Percentiles rank a stretch among this genome's conserved stretches.
Evolutionary conservation across 1,139 yeast species (phyloP).

Genomic region (Magnusiomyces paraingens): DNA sequence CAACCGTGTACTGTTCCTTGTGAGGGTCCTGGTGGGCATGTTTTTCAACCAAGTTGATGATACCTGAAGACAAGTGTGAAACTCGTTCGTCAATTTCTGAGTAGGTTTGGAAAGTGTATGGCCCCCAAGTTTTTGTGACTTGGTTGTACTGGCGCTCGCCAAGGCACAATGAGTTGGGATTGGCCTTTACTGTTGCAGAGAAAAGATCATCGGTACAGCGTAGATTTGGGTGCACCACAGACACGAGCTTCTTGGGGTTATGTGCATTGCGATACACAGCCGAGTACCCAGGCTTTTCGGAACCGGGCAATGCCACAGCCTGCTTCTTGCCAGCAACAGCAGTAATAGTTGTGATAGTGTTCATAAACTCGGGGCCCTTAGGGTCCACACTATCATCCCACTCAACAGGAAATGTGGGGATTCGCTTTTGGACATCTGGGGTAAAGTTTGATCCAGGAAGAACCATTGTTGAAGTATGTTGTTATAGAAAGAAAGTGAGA

Average conservation of each 20-base stretch:
- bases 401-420: background rate
- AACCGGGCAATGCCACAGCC: constrained; percentile 42
- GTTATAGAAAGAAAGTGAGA: background rate
- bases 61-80: constrained; percentile 56
- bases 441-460: background rate
- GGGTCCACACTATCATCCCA: too few species aligned
- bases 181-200: constrained; percentile 36
- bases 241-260: constrained; percentile 36
- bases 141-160: constrained; percentile 45
- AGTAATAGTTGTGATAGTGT: background rate
- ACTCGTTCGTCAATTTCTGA: constrained; percentile 39
- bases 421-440: background rate
- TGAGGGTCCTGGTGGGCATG: constrained; percentile 20
- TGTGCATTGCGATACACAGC: constrained; percentile 46
- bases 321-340: constrained; percentile 24
- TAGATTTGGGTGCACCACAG: constrained; percentile 45
- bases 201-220: constrained; percentile 47
- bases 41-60: constrained; percentile 39
- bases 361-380: too few species aligned
- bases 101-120: constrained; percentile 48
- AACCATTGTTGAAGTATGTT: constrained; percentile 4
- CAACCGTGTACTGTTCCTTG: constrained; percentile 42
- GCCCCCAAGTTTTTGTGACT: constrained; percentile 39
- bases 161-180: constrained; percentile 41
- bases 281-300: constrained; percentile 46